Conservation (phyloP, 495 filamentous ascomycete species). For the Neurospora intermedia region DNA sequence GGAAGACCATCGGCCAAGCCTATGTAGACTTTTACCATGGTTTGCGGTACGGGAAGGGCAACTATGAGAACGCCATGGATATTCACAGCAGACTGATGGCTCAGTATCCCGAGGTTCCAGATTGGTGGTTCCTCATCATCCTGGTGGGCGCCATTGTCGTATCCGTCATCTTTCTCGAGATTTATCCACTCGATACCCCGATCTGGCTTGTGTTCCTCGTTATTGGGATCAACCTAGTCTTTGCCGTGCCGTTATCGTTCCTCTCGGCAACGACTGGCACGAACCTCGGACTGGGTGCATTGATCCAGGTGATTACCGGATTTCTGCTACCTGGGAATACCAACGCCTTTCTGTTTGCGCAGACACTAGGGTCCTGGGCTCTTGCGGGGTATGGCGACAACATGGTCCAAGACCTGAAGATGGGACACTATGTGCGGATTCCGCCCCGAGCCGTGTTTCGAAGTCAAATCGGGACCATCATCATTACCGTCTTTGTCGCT, state of each 20-base stretch:
- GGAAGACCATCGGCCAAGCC: slow-evolving; percentile 21
- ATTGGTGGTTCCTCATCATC: slow-evolving; percentile 50
- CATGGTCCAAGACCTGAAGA: slow-evolving; percentile 31
- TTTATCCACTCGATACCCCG: slow-evolving; percentile 32
- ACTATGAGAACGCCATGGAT: slow-evolving; percentile 45
- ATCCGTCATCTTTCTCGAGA: slow-evolving; percentile 37
- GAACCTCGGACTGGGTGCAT: slow-evolving; percentile 21
- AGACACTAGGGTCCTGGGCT: slow-evolving; percentile 25
- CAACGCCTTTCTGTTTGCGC: slow-evolving; percentile 24
- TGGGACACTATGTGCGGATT: slow-evolving; percentile 26
- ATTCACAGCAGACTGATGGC: slow-evolving; percentile 50
- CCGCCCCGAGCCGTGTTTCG: slow-evolving; percentile 22
- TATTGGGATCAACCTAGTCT: slow-evolving; percentile 28
- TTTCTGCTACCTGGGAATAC: slow-evolving; percentile 24
- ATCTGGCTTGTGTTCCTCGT: slow-evolving; percentile 25
- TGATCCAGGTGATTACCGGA: slow-evolving; percentile 25
- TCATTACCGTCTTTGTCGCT: slow-evolving; percentile 24
- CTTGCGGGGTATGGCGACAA: slow-evolving; percentile 24
- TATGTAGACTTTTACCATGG: slow-evolving; percentile 32
- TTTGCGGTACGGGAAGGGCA: slow-evolving; percentile 33
- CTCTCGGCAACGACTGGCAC: slow-evolving; percentile 28
- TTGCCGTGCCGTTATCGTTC: slow-evolving; percentile 26
- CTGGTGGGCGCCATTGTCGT: slow-evolving; percentile 39
- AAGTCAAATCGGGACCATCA: slow-evolving; percentile 22
- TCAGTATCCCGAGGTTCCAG: slow-evolving; percentile 45